phyloP scores from a whole-genome alignment of 1,284 basidiomycete species.

The Grifola frondosa region DNA sequence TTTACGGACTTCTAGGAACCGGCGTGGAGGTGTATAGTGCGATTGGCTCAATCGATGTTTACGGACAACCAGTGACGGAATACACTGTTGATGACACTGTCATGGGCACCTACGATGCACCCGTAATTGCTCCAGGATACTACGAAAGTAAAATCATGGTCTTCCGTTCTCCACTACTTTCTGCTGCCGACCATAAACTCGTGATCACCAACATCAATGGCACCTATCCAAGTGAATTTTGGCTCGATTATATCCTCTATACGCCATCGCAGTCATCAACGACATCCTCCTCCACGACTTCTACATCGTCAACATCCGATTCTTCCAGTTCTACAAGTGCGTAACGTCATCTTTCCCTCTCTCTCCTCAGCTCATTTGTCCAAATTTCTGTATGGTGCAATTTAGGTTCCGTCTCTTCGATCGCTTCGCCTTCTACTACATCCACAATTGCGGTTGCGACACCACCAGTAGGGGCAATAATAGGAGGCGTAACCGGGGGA shows the following conservation, averaged over 20 bases:
- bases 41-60: slow-evolving; percentile 4
- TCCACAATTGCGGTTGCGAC: no score
- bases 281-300: not conserved
- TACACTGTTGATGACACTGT: slow-evolving; percentile 12
- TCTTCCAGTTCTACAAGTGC: no score
- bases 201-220: slow-evolving; percentile 5
- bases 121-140: slow-evolving; percentile 5
- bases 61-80: slow-evolving; percentile 12
- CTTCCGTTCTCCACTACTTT: not conserved
- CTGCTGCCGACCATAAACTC: slow-evolving; percentile 2
- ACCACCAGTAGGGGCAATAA: no score
- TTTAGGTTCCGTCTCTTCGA: no score
- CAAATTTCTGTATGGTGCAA: no score
- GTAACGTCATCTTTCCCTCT: no score
- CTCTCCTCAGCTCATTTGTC: no score
- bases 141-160: slow-evolving; percentile 6
- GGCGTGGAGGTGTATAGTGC: slow-evolving; percentile 12
- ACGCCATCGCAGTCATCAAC: not conserved
- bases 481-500: no score
- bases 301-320: not conserved
- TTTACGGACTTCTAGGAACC: no score
- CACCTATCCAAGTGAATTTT: slow-evolving; percentile 3
- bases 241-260: slow-evolving; percentile 9
- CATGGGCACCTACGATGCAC: slow-evolving; percentile 11
- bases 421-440: no score